phyloP scores from a whole-genome alignment of 116 monocot genomes.

The Zostera marina region DNA sequence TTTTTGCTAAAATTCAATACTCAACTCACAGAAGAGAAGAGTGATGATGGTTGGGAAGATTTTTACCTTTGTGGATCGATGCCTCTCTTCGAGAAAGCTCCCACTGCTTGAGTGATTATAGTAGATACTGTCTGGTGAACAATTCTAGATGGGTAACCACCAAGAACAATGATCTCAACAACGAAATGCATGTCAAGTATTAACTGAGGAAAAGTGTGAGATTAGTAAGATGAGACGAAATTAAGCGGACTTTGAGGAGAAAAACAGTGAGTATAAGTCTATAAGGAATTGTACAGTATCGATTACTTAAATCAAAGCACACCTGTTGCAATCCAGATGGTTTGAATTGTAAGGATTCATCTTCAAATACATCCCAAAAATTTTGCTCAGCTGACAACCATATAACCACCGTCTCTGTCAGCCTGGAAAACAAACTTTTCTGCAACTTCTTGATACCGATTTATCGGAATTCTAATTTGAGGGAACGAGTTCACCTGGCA shows the following conservation, averaged over 20 bases:
- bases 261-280: background rate
- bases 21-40: too few relatives aligned
- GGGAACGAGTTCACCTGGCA: too few relatives aligned
- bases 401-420: conserved; percentile 81
- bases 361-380: conserved; percentile 94
- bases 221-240: background rate
- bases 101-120: conserved; percentile 62
- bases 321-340: conserved; percentile 88
- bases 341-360: conserved; percentile 46
- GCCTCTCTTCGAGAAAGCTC: conserved; percentile 62
- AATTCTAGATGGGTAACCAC: conserved; percentile 64
- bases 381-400: conserved; percentile 93
- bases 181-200: conserved; percentile 95
- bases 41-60: background rate
- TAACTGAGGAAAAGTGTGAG: conserved; percentile 31
- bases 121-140: conserved; percentile 66
- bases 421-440: conserved; percentile 63
- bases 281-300: too few relatives aligned
- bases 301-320: background rate
- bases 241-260: background rate
- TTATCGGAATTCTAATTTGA: too few relatives aligned
- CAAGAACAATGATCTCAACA: conserved; percentile 71
- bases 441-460: too few relatives aligned
- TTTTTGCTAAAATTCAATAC: background rate
- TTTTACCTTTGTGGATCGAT: conserved; percentile 82